Percentiles rank a stretch among this genome's conserved stretches.
These are phyloP conservation scores for Naganishia albida DNA, from an alignment of 1,284 basidiomycete species.

Conservation along the genomic window DNA sequence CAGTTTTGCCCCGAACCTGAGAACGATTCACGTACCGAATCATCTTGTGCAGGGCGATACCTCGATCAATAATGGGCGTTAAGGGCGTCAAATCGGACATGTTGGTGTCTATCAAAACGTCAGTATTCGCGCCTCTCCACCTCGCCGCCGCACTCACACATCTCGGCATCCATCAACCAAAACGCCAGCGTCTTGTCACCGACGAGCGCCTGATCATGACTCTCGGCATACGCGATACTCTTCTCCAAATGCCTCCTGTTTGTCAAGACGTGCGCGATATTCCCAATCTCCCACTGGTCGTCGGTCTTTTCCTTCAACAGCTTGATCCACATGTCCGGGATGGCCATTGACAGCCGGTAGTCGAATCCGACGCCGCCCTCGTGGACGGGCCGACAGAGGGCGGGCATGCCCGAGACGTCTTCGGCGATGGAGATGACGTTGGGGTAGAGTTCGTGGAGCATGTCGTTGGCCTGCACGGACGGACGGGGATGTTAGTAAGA, in stretches of 20 bases:
- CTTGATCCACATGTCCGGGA: conserved; percentile 99
- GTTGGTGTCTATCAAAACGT: conserved; percentile 71
- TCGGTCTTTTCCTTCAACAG: conserved; percentile 89
- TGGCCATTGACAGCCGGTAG: conserved; percentile 95
- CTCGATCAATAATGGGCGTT: conserved; percentile 85
- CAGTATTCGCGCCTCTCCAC: neutral
- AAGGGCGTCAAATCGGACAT: conserved; percentile 89
- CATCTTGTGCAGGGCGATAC: conserved; percentile 93
- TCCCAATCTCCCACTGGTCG: conserved; percentile 82
- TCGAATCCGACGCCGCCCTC: conserved; percentile 95
- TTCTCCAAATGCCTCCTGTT: conserved; percentile 88
- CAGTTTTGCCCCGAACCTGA: conserved; percentile 23
- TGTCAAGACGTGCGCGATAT: conserved; percentile 85
- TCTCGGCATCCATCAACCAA: conserved; percentile 99
- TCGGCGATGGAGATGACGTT: conserved; percentile 87
- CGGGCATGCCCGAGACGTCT: conserved; percentile 95
- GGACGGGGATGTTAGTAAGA: neutral
- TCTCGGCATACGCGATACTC: conserved; percentile 92
- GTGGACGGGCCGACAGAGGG: conserved; percentile 75
- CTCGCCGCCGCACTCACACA: conserved; percentile 67
- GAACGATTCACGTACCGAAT: conserved; percentile 67
- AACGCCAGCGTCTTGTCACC: conserved; percentile 98
- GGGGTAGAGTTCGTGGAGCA: conserved; percentile 80
- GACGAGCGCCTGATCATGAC: conserved; percentile 95
- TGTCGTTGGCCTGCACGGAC: conserved; percentile 82